phyloP scores from a whole-genome alignment of 2,329 filamentous ascomycete genomes.

The Mycosphaerella arachidis region DNA sequence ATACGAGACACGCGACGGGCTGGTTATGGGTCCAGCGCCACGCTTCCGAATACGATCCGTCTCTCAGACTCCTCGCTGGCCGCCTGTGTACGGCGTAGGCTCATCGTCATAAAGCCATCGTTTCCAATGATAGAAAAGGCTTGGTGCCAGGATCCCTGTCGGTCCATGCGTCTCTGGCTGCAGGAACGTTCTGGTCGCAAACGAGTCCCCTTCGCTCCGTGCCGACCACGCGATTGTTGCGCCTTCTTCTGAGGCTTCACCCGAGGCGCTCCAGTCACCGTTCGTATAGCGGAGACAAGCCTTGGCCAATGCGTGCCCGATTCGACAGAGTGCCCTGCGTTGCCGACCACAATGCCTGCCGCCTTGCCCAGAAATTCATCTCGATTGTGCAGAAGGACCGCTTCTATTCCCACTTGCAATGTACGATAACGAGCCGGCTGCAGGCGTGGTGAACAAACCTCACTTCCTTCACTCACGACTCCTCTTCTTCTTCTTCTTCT shows the following conservation, averaged over 20 bases:
- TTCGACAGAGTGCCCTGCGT: background rate
- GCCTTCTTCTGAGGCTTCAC: background rate
- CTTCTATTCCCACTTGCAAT: background rate
- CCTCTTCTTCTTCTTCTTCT: background rate
- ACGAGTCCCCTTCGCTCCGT: background rate
- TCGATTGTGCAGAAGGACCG: constrained; percentile 1
- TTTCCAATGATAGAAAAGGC: background rate
- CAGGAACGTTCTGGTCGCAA: background rate
- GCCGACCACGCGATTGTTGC: background rate
- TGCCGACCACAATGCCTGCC: background rate
- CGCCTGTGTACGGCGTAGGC: background rate
- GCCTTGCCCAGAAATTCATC: background rate
- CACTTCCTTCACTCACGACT: background rate
- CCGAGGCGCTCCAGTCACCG: background rate
- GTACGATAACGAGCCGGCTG: background rate
- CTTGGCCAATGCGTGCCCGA: background rate
- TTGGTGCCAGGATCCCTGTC: background rate
- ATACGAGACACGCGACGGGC: background rate
- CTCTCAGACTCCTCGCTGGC: background rate
- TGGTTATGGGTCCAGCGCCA: background rate
- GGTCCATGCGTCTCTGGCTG: background rate
- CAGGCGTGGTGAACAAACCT: background rate
- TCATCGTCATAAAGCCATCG: background rate
- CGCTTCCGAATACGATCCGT: background rate
- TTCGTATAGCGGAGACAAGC: background rate